A percentile compares a stretch with the other conserved stretches of the same genome.
phyloP scores from a whole-genome alignment of 495 filamentous ascomycete species.

The Daldinia vernicosa region DNA sequence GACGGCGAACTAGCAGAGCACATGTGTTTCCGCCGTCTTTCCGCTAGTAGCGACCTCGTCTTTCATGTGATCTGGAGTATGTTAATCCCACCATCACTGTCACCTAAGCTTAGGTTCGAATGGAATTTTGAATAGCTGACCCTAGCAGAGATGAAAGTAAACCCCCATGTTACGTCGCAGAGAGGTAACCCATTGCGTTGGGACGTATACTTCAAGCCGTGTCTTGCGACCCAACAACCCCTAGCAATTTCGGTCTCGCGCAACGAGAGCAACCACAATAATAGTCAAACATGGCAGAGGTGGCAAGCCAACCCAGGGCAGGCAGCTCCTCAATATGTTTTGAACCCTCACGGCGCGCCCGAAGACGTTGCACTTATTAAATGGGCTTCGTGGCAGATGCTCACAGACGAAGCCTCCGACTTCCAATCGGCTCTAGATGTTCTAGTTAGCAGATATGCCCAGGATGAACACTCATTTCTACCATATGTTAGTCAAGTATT shows the following conservation, averaged over 20 bases:
- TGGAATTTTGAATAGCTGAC: conserved; percentile 20
- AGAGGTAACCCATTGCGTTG: conserved; percentile 17
- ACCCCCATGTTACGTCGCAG: conserved; percentile 12
- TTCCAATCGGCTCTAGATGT: conserved; percentile 44
- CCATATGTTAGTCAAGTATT: conserved; percentile 39
- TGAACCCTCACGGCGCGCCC: conserved; percentile 17
- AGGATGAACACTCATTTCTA: conserved; percentile 30
- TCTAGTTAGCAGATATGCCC: conserved; percentile 35
- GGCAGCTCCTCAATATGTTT: conserved; percentile 18
- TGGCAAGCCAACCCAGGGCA: conserved; percentile 19
- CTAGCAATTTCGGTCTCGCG: conserved; percentile 25
- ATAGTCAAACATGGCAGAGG: conserved; percentile 14
- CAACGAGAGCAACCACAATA: conserved; percentile 16
- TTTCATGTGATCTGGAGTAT: conserved; percentile 42
- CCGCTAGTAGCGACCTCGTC: conserved; percentile 35
- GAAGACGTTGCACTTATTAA: conserved; percentile 30
- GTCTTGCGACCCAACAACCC: conserved; percentile 9
- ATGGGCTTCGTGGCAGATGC: conserved; percentile 46
- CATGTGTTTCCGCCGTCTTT: conserved; percentile 43
- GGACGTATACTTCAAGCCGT: conserved; percentile 29
- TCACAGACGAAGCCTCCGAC: conserved; percentile 20
- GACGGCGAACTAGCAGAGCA: conserved; percentile 42
- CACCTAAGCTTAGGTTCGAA: neutral
- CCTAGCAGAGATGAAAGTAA: conserved; percentile 16
- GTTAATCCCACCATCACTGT: conserved; percentile 19